A percentile compares a stretch with the other conserved stretches of the same genome.
Evolutionary conservation across 768 basidiomycete species (phyloP).

Genomic region (Pisolithus albus): DNA sequence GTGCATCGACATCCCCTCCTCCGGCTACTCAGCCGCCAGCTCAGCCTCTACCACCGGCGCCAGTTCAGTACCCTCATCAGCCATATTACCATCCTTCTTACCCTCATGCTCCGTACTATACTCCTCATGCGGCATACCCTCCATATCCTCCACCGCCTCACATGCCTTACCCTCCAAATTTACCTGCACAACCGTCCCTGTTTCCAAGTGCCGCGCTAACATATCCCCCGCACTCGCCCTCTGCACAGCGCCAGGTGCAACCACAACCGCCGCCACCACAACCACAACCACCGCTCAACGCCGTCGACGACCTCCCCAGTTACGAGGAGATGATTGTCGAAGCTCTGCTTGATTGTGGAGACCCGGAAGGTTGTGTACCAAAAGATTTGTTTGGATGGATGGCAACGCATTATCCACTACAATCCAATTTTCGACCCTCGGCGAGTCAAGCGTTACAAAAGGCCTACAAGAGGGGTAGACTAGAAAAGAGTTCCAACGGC

Average conservation of each 20-base stretch:
- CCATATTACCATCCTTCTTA: constrained; percentile 55
- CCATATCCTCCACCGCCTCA: constrained; percentile 27
- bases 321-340: constrained; percentile 92
- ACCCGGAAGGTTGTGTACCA: constrained; percentile 75
- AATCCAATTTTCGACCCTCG: constrained; percentile 84
- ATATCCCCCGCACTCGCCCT: constrained; percentile 27
- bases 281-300: constrained; percentile 12
- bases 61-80: constrained; percentile 42
- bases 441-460: constrained; percentile 88
- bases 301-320: constrained; percentile 60
- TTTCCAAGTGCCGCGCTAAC: constrained; percentile 32
- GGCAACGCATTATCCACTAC: constrained; percentile 72
- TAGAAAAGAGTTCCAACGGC: constrained; percentile 67
- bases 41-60: constrained; percentile 16
- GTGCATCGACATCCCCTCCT: constrained; percentile 11
- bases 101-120: constrained; percentile 63
- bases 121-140: constrained; percentile 30
- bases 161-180: constrained; percentile 24
- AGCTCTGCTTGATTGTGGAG: constrained; percentile 57
- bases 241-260: constrained; percentile 15
- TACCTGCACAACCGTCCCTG: constrained; percentile 24
- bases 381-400: constrained; percentile 82
- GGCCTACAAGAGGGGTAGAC: constrained; percentile 72
- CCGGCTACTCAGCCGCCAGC: constrained; percentile 13
- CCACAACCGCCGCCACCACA: constrained; percentile 3